Evolutionary conservation across 2,329 filamentous ascomycete species (phyloP).

Genomic region (Lachnellula arida): DNA sequence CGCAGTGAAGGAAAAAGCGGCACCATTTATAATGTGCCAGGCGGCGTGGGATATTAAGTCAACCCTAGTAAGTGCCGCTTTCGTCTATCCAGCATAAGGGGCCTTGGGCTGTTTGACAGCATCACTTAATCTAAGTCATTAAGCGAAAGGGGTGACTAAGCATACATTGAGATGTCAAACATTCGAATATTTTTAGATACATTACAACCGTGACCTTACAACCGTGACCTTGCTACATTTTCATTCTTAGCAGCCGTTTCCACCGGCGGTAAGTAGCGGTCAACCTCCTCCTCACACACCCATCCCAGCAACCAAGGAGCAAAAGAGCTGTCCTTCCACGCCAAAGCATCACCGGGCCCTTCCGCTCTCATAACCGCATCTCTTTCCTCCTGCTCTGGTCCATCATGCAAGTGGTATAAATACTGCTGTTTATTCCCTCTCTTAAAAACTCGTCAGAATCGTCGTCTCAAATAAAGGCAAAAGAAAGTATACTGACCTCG

Average conservation of each 20-base stretch:
- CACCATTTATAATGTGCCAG: too few relatives aligned
- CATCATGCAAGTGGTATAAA: conserved; percentile 51
- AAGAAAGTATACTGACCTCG: conserved; percentile 18
- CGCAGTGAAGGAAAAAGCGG: too few relatives aligned
- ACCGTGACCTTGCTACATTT: conserved; percentile 18
- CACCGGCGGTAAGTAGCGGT: conserved; percentile 3
- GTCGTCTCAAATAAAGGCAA: too few relatives aligned
- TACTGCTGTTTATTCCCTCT: conserved; percentile 57
- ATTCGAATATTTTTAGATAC: too few relatives aligned
- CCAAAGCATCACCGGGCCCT: conserved; percentile 36
- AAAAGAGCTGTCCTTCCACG: conserved; percentile 38
- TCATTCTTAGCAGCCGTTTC: conserved; percentile 21
- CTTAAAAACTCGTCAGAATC: too few relatives aligned
- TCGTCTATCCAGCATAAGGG: too few relatives aligned
- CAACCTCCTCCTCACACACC: conserved; percentile 31
- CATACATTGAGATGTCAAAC: too few relatives aligned
- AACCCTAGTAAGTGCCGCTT: too few relatives aligned
- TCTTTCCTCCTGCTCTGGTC: conserved; percentile 52
- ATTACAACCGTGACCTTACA: not conserved
- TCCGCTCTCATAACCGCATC: conserved; percentile 42
- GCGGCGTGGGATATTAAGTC: too few relatives aligned
- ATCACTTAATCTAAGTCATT: too few relatives aligned
- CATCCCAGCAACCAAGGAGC: conserved; percentile 37
- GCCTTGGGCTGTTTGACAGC: too few relatives aligned
- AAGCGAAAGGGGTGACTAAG: too few relatives aligned